phyloP scores from a whole-genome alignment of 208 protist genomes.

The Trypanosoma conorhini region DNA sequence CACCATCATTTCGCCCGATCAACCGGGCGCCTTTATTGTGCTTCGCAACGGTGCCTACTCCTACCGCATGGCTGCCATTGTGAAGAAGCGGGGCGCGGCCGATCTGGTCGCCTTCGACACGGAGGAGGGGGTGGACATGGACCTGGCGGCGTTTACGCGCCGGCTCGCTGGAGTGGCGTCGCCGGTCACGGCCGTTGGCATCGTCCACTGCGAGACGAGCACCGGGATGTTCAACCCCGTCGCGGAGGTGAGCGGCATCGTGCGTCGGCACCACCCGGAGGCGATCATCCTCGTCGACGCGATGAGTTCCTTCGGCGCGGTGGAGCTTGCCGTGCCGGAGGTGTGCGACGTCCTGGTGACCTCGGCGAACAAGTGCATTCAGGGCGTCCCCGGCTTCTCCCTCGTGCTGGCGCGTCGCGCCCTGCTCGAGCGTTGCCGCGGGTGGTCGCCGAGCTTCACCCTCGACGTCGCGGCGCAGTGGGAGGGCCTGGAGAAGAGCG shows the following conservation, averaged over 20 bases:
- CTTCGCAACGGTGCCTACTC: constrained; percentile 63
- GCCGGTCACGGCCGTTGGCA: constrained; percentile 38
- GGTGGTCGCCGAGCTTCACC: constrained; percentile 44
- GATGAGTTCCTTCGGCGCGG: constrained; percentile 70
- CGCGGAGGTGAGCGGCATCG: constrained; percentile 33
- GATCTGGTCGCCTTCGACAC: constrained; percentile 32
- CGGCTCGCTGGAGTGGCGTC: constrained; percentile 13
- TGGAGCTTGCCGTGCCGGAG: constrained; percentile 38
- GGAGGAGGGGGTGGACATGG: constrained; percentile 37
- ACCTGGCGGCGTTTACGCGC: constrained; percentile 30
- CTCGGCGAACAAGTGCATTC: constrained; percentile 73
- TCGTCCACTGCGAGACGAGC: constrained; percentile 77
- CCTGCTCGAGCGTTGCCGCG: constrained; percentile 32
- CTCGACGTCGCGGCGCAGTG: constrained; percentile 52
- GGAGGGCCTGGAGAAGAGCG: constrained; percentile 43
- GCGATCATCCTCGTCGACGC: constrained; percentile 57
- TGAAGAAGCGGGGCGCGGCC: constrained; percentile 36
- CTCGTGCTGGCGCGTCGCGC: constrained; percentile 32
- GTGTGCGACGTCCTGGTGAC: constrained; percentile 51
- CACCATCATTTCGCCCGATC: constrained; percentile 34
- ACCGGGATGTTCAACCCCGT: constrained; percentile 70
- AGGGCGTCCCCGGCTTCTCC: constrained; percentile 68
- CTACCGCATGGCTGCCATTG: constrained; percentile 51
- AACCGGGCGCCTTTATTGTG: constrained; percentile 37
- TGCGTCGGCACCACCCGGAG: constrained; percentile 35